Evolutionary conservation across 176 grass and related monocot genomes (phyloP).

Genomic region (Triticum urartu): DNA sequence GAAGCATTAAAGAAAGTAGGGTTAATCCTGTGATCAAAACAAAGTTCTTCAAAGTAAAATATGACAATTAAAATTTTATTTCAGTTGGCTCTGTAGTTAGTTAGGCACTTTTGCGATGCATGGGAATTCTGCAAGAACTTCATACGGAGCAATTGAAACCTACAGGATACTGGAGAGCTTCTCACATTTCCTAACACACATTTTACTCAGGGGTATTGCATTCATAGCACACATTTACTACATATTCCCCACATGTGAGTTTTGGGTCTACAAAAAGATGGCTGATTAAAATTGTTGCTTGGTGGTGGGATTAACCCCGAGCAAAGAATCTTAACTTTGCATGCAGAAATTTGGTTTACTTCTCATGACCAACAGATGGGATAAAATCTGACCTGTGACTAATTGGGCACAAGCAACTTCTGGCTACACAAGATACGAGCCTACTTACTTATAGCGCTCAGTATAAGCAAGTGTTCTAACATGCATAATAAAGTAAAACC

Average conservation of each 20-base stretch:
- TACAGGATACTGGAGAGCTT: not conserved
- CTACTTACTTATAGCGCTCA: not conserved
- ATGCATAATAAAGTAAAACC: not conserved
- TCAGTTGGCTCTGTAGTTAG: not conserved
- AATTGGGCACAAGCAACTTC: not conserved
- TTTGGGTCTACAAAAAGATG: not conserved
- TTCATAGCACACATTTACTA: not conserved
- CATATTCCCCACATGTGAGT: not conserved
- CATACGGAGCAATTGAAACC: not conserved
- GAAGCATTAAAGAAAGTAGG: not conserved
- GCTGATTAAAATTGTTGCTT: not conserved
- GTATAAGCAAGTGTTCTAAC: not conserved
- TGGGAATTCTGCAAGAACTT: not conserved
- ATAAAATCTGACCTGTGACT: not conserved
- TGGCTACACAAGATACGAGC: not conserved
- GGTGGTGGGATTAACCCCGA: not conserved
- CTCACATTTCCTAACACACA: not conserved
- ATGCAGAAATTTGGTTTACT: not conserved
- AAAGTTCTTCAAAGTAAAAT: constrained; percentile 2
- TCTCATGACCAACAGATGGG: not conserved
- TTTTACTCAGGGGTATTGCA: not conserved
- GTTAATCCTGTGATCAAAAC: constrained; percentile 5
- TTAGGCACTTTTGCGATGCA: not conserved
- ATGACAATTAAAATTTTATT: not conserved
- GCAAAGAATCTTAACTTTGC: not conserved